phyloP scores from a whole-genome alignment of 1,139 yeast genomes.

The Hemisphaericaspora xylanilytica region DNA sequence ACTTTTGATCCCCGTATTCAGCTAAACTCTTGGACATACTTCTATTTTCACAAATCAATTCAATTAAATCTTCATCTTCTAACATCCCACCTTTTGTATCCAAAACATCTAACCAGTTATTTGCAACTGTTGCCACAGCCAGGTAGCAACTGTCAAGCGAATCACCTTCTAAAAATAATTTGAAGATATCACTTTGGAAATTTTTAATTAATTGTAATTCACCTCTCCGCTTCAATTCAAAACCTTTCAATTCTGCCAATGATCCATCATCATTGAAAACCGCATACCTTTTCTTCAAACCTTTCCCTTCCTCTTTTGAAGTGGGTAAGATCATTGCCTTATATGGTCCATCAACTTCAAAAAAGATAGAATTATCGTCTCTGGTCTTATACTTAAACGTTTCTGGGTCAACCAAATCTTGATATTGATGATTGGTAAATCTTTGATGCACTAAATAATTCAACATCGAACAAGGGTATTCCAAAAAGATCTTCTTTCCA shows the following conservation, averaged over 20 bases:
- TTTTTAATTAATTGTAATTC: constrained; percentile 91
- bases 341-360: constrained; percentile 98
- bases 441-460: constrained; percentile 87
- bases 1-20: constrained; percentile 88
- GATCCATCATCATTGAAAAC: constrained; percentile 95
- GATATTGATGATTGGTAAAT: constrained; percentile 94
- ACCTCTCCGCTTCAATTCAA: constrained; percentile 95
- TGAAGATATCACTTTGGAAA: constrained; percentile 92
- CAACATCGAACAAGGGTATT: constrained; percentile 96
- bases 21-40: constrained; percentile 90
- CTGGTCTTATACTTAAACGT: constrained; percentile 68
- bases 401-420: constrained; percentile 71
- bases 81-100: constrained; percentile 84
- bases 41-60: constrained; percentile 92
- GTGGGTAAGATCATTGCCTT: constrained; percentile 97
- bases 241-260: constrained; percentile 93
- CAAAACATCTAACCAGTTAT: constrained; percentile 92
- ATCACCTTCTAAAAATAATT: constrained; percentile 82
- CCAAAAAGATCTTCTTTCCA: constrained; percentile 75
- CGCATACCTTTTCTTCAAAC: constrained; percentile 93
- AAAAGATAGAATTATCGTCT: constrained; percentile 92
- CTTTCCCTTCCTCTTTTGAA: constrained; percentile 96
- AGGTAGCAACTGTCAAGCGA: constrained; percentile 76
- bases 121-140: constrained; percentile 90
- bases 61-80: constrained; percentile 92